Evolutionary conservation across 1,284 basidiomycete genomes (phyloP).

Genomic region (Boletus semigastroideus): DNA sequence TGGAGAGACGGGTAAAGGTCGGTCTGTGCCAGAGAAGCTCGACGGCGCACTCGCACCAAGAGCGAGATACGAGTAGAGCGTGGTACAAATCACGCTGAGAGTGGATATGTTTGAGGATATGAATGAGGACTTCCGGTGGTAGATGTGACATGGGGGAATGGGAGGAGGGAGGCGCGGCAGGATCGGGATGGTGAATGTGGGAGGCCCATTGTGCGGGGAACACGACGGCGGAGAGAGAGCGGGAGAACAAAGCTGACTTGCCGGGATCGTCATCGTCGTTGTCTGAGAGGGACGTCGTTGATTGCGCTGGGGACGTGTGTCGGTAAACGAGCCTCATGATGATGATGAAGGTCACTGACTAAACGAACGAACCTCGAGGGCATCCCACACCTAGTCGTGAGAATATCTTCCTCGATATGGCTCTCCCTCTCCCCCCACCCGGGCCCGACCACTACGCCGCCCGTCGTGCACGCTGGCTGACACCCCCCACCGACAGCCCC

Average conservation of each 20-base stretch:
- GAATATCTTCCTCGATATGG: conserved; percentile 29
- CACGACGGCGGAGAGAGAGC: conserved; percentile 41
- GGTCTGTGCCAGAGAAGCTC: conserved; percentile 97
- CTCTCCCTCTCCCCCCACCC: conserved; percentile 48
- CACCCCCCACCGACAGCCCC: conserved; percentile 20
- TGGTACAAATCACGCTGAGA: conserved; percentile 72
- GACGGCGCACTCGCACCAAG: conserved; percentile 95
- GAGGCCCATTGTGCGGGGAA: conserved; percentile 68
- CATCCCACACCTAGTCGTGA: conserved; percentile 9
- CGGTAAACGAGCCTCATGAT: conserved; percentile 48
- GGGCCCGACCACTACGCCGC: conserved; percentile 63
- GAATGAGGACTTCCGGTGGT: conserved; percentile 91
- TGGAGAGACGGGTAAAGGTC: conserved; percentile 66
- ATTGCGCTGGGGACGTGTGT: conserved; percentile 56
- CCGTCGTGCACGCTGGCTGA: conserved; percentile 61
- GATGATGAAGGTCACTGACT: conserved; percentile 21
- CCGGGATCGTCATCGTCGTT: conserved; percentile 63
- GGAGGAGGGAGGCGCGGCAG: conserved; percentile 23
- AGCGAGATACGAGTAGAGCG: conserved; percentile 81
- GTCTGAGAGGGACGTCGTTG: conserved; percentile 55
- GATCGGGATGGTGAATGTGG: conserved; percentile 34
- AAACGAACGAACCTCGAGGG: too few species aligned
- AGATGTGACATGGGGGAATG: conserved; percentile 57
- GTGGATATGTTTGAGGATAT: conserved; percentile 86
- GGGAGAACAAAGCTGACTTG: conserved; percentile 51